Conservation (phyloP, 2,329 filamentous ascomycete species). For the Piedraia hortae region DNA sequence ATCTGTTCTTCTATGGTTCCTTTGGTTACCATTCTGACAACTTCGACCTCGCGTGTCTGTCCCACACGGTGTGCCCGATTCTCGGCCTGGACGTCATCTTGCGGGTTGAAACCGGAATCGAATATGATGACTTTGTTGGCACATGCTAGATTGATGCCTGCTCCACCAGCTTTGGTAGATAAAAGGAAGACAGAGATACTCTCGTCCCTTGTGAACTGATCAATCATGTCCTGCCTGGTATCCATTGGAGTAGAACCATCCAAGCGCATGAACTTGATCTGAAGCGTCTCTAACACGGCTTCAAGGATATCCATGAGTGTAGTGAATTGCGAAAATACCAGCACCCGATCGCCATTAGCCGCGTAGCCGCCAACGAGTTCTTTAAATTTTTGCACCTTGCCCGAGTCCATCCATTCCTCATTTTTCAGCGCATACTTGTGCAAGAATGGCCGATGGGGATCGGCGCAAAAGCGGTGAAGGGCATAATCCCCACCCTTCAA, state of each 20-base stretch:
- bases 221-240: conserved; percentile 63
- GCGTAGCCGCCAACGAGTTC: conserved; percentile 47
- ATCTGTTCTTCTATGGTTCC: conserved; percentile 84
- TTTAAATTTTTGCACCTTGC: conserved; percentile 62
- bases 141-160: conserved; percentile 80
- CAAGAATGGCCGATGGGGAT: conserved; percentile 26
- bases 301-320: conserved; percentile 76
- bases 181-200: conserved; percentile 75
- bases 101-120: conserved; percentile 88
- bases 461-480: conserved; percentile 28
- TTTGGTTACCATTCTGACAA: conserved; percentile 55
- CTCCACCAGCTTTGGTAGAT: conserved; percentile 82
- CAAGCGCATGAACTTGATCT: conserved; percentile 56
- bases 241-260: conserved; percentile 62
- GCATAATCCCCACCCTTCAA: conserved; percentile 53
- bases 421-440: conserved; percentile 28
- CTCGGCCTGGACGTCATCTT: conserved; percentile 94
- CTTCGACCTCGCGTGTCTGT: conserved; percentile 70
- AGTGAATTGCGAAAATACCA: conserved; percentile 86
- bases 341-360: conserved; percentile 53
- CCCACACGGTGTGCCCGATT: conserved; percentile 89
- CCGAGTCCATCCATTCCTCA: conserved; percentile 37
- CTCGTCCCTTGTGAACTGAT: conserved; percentile 52
- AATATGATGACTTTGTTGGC: conserved; percentile 97
- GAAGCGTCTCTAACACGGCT: conserved; percentile 45